These are phyloP conservation scores for Corylus avellana DNA, from an alignment of 306 rosid species.

Conservation along the genomic window DNA sequence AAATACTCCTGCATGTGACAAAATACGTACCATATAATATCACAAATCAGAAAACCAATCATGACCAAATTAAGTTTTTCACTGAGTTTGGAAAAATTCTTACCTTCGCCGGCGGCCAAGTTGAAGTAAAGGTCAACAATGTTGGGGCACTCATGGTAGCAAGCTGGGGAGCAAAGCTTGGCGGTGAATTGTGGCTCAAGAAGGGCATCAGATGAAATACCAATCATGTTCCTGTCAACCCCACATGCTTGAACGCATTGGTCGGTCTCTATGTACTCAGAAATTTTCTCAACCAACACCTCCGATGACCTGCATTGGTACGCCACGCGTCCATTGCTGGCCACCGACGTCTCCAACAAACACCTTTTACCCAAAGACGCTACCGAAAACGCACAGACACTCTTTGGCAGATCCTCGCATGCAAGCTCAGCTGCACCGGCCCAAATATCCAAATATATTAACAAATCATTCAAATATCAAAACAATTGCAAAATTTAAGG, in stretches of 20 bases:
- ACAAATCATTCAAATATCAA: background rate
- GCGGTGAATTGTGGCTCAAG: conserved; percentile 73
- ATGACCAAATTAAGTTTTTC: too few species aligned
- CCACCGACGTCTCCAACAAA: conserved; percentile 58
- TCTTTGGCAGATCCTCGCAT: conserved; percentile 60
- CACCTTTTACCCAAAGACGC: conserved; percentile 88
- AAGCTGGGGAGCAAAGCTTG: conserved; percentile 67
- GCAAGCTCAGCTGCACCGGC: conserved; percentile 45
- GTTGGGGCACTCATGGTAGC: conserved; percentile 76
- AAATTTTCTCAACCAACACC: conserved; percentile 69
- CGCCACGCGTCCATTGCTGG: conserved; percentile 41
- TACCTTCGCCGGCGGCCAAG: conserved; percentile 75
- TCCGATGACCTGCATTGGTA: conserved; percentile 77
- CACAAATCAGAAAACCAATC: background rate
- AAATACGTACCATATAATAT: background rate
- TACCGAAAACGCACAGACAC: conserved; percentile 69
- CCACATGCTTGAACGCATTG: conserved; percentile 75
- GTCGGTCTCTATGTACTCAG: conserved; percentile 62
- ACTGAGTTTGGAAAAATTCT: too few species aligned
- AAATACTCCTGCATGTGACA: conserved; percentile 53
- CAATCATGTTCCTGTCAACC: conserved; percentile 62
- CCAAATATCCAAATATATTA: background rate
- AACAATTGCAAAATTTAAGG: background rate
- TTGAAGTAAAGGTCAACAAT: conserved; percentile 73
- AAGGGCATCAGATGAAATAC: conserved; percentile 76